Evolutionary conservation across 306 rosid genomes (phyloP).

Genomic region (Vigna hirtella): DNA sequence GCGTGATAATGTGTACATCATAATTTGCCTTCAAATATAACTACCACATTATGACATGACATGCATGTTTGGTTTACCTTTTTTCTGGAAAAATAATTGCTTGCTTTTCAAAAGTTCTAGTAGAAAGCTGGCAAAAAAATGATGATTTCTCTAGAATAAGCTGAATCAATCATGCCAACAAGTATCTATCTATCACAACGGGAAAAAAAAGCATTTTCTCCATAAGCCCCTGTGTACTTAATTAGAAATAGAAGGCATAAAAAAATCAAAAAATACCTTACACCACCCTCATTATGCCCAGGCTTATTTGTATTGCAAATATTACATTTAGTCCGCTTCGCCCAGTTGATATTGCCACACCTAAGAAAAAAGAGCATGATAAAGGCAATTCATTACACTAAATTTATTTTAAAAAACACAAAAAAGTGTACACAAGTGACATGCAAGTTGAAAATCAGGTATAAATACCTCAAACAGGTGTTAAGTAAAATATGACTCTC

Average conservation of each 20-base stretch:
- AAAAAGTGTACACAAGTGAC: background rate
- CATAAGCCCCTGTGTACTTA: constrained; percentile 4
- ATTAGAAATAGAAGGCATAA: constrained; percentile 25
- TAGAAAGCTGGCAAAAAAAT: background rate
- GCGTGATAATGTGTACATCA: background rate
- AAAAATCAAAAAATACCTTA: constrained; percentile 66
- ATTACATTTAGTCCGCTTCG: constrained; percentile 94
- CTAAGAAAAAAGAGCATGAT: constrained; percentile 49
- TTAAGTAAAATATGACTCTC: constrained; percentile 14
- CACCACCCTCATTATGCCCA: constrained; percentile 96
- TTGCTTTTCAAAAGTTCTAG: background rate
- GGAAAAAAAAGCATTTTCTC: constrained; percentile 3
- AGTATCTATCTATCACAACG: constrained; percentile 1
- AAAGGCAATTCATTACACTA: constrained; percentile 31
- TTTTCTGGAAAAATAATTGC: background rate
- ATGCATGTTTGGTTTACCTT: background rate
- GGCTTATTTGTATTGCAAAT: constrained; percentile 98
- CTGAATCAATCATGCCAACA: background rate
- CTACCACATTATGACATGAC: background rate
- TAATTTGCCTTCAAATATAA: background rate
- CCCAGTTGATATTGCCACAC: constrained; percentile 99
- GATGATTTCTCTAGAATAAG: background rate
- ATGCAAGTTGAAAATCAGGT: constrained; percentile 8
- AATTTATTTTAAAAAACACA: constrained; percentile 25
- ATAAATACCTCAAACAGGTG: background rate